These are phyloP conservation scores for Thielaviopsis ethacetica DNA, from an alignment of 2,329 filamentous ascomycete genomes.

Conservation along the genomic window DNA sequence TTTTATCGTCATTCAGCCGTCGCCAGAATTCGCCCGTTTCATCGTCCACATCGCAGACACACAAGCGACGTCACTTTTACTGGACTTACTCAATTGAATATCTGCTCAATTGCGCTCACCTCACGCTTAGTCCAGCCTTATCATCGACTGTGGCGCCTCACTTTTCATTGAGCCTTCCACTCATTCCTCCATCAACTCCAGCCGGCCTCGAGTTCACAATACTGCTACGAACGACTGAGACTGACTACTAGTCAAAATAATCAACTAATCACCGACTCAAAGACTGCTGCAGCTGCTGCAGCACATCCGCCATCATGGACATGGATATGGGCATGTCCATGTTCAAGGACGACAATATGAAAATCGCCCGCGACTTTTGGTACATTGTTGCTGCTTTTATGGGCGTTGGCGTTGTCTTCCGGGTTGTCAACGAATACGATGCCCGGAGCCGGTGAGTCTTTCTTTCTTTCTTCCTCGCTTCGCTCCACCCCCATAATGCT, in stretches of 20 bases:
- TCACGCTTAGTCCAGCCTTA: background rate
- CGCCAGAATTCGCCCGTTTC: background rate
- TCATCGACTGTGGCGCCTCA: background rate
- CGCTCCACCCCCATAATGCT: background rate
- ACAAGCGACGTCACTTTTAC: background rate
- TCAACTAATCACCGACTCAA: background rate
- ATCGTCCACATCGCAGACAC: background rate
- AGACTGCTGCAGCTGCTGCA: background rate
- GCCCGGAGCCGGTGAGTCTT: slow-evolving; percentile 23
- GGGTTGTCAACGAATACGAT: slow-evolving; percentile 27
- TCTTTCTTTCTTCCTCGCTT: background rate
- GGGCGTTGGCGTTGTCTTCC: slow-evolving; percentile 24
- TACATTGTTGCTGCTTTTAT: slow-evolving; percentile 37
- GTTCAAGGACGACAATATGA: slow-evolving; percentile 27
- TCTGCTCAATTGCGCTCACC: background rate
- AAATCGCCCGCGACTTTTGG: slow-evolving; percentile 39
- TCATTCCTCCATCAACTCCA: too few species aligned
- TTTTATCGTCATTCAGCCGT: background rate
- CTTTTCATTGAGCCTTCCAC: background rate
- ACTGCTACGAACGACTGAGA: too few species aligned
- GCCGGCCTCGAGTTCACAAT: too few species aligned
- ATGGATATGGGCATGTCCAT: slow-evolving; percentile 17
- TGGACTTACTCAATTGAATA: too few species aligned
- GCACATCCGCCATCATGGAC: slow-evolving; percentile 9
- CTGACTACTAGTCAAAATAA: too few species aligned